Evolutionary conservation across 2,329 filamentous ascomycete species (phyloP), one percentile per base, ranked within the genome.

Genomic region (Coniochaeta hoffmannii): DNA sequence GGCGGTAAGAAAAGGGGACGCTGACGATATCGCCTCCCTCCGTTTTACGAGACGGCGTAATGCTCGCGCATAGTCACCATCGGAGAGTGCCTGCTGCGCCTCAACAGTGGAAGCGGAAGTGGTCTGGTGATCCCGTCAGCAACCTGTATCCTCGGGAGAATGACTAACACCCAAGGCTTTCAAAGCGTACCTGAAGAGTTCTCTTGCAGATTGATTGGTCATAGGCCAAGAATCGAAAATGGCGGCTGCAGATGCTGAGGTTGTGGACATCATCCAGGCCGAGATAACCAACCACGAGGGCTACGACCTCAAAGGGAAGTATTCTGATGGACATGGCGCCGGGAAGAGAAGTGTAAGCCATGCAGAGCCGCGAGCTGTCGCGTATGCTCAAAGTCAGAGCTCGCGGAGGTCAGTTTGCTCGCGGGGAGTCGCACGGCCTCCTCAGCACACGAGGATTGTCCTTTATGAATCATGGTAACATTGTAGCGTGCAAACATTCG

Each of bases 291-390:
- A 78, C 74, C 53, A 89, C 77, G 53, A 80, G 75, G 52, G 80
- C 79, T 28, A 87, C 69, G n/a, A 89, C 73, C 68, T 89, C 87
- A 63, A 81, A 84, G 0, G 86, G 85, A 12, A 89, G 57, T 15
- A 57, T 60, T 34, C 66, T 56, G 22, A 75, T 61, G 51, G 66
- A 64, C 67, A 73, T 50, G 49, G 4, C 15, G 30, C 22, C 24
- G 41, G 9, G 24, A 46, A 41, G n/a, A 22, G 17, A 14, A 22
- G 36, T 28, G 8, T 22, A 28, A 38, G 22, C n/a, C 28, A 17
- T 26, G 31, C 41, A 54, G 30, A 50, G 53, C n/a, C 24, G 22
- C 41, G 15, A 46, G 41, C 38, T 12, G 38, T 22, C 24, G 41
- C 41, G 24, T 46, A 22, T 26, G 12, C 41, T n/a, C 24, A 12